Evolutionary conservation across 257 asterid species (phyloP), one percentile per base, ranked within the genome.

Genomic region (Paulownia fortunei): DNA sequence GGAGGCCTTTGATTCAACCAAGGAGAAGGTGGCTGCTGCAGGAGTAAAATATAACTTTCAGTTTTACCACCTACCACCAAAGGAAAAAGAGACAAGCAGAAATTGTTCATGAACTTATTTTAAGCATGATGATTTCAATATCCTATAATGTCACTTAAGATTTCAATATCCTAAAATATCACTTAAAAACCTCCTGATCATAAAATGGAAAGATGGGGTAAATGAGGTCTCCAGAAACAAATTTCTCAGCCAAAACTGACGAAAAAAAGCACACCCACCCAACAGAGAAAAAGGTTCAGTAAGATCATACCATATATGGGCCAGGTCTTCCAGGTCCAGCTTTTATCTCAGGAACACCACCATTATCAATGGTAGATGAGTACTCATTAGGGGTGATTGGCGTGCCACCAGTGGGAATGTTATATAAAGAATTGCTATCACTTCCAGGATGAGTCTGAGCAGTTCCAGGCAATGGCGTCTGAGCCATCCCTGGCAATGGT

Each of bases 11-110:
- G 97, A 80, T 77, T 88, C 87, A 88, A 66, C 97, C 94, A 92
- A 77, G 97, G 70, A 11, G 97, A 84, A 75, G 98, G 97, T 8
- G 97, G 95, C 82, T 86, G 98, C 98, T 89, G 94, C 91, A 88
- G 76, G 79, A 69, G 49, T 65, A 60, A 83, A 79, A 76, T 2
- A 70, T 58, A 66, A 16, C 70, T 13, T 72, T 76, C 73, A 81
- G 78, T 77, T 74, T 51, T 58, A 76, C 72, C 41, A 23, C 69
- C 77, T 21, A 32, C 76, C 47, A 63, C 34, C 63, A 61, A 56
- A 66, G 42, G 75, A 37, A 39, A 42, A 55, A 32, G 21, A 67
- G 27, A 18, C n/a, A 34, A 39, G 64, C 59, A 72, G 19, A 76
- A 52, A 34, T 41, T 71, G 30, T 24, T 42, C 8, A 26, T 12